A percentile compares a stretch with the other conserved stretches of the same genome.
Evolutionary conservation across 805 yeast species (phyloP).

Genomic region (Saturnispora halmiae): DNA sequence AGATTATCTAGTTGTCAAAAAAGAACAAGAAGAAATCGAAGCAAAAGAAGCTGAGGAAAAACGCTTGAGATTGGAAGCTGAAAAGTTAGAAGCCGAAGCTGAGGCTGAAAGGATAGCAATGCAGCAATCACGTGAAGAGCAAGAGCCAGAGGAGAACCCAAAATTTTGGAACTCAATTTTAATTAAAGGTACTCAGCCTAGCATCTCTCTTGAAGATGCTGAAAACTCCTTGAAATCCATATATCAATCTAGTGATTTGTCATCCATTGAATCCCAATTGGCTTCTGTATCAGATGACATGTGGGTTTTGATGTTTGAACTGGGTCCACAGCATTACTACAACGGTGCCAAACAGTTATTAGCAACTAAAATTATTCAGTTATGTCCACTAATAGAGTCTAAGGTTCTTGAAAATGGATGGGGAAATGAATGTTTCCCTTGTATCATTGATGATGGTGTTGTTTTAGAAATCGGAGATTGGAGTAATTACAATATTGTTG

Average conservation of each 20-base stretch:
- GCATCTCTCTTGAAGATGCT: slow-evolving; percentile 40
- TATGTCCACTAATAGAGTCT: slow-evolving; percentile 31
- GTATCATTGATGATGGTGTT: slow-evolving; percentile 31
- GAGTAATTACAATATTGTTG: neutral
- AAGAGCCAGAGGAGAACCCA: neutral
- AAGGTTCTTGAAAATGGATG: slow-evolving; percentile 32
- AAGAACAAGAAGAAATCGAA: slow-evolving; percentile 22
- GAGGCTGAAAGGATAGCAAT: slow-evolving; percentile 11
- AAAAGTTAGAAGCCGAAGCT: slow-evolving; percentile 19
- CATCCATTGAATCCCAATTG: slow-evolving; percentile 7
- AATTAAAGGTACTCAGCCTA: slow-evolving; percentile 44
- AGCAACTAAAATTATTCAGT: slow-evolving; percentile 32
- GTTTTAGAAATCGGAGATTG: slow-evolving; percentile 22
- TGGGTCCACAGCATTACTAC: slow-evolving; percentile 11
- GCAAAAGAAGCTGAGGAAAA: slow-evolving; percentile 23
- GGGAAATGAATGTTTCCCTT: slow-evolving; percentile 41
- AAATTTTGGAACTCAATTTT: slow-evolving; percentile 43
- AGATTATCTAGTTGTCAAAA: slow-evolving; percentile 24
- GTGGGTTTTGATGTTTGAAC: slow-evolving; percentile 13
- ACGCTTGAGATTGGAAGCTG: slow-evolving; percentile 21
- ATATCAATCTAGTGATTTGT: slow-evolving; percentile 1
- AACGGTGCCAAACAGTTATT: slow-evolving; percentile 16
- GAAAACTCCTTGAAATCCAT: slow-evolving; percentile 20
- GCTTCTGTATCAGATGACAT: slow-evolving; percentile 8
- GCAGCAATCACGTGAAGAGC: neutral